Evolutionary conservation across 208 protist species (phyloP).

Genomic region (Tetramitus jugosus): DNA sequence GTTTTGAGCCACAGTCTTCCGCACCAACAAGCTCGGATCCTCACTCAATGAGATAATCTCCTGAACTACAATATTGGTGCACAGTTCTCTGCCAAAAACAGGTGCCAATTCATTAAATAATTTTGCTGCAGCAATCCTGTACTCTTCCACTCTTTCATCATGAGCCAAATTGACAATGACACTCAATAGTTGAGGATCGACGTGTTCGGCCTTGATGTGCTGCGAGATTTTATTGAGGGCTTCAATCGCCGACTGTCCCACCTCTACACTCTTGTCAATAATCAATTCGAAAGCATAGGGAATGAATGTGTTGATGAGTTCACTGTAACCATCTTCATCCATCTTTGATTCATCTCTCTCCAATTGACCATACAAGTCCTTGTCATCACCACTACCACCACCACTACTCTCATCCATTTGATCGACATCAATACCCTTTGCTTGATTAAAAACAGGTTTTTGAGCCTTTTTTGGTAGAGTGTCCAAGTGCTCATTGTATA

Average conservation of each 20-base stretch:
- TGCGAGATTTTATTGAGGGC: constrained; percentile 64
- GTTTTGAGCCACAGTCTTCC: constrained; percentile 63
- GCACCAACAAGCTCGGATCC: constrained; percentile 74
- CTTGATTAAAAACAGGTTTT: background rate
- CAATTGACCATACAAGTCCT: background rate
- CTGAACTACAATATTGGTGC: constrained; percentile 55
- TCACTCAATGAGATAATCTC: constrained; percentile 69
- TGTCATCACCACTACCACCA: too few species aligned
- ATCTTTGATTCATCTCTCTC: background rate
- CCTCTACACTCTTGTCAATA: constrained; percentile 85
- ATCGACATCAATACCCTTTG: background rate
- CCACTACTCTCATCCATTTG: background rate
- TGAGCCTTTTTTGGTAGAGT: background rate
- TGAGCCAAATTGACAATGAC: constrained; percentile 77
- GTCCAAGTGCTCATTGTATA: constrained; percentile 64
- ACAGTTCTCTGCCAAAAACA: constrained; percentile 59
- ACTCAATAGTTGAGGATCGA: constrained; percentile 67
- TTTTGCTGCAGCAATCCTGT: constrained; percentile 74
- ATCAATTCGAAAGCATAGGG: constrained; percentile 79
- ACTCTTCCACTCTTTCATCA: constrained; percentile 85
- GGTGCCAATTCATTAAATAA: constrained; percentile 69
- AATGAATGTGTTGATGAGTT: constrained; percentile 67
- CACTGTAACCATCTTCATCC: constrained; percentile 36
- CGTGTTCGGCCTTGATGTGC: constrained; percentile 64
- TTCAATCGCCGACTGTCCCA: constrained; percentile 65